Base-by-base conservation (phyloP, 140 eudicot species). In the Cichorium intybus region DNA sequence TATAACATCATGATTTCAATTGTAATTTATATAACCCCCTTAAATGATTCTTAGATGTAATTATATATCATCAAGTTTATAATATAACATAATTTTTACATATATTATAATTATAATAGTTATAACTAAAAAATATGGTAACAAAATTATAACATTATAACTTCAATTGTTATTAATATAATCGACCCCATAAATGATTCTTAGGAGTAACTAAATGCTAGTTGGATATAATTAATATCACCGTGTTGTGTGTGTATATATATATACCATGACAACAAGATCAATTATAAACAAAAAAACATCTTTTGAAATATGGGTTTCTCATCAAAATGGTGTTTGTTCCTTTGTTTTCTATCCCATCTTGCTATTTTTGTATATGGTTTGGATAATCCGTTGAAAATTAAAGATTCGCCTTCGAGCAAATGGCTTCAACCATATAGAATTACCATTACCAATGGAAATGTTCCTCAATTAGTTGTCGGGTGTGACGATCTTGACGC, bases 361-460 rank as follows among this genome's bases (percentile, higher is more conserved):
- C 41, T 34, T 34, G 41, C 12, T 6, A 9, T 34, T 0, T 34
- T 34, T 34, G 41, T 34, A 34, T 8, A 34, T 9, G 12, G 41
- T 34, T 34, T 34, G 0, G 41, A 34, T 34, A 34, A 12, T 34
- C 41, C 41, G 1, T 0, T 34, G 12, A 34, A 34, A 34, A 9
- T 1, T 12, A 34, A 34, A 34, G 12, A 1, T 11, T 27, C 20
- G 14, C 50, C 27, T 24, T 66, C 72, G 10, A 66, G 62, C 52
- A 66, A 66, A 53, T 66, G 63, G 72, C 53, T 66, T 10, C 52
- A 66, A 52, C 72, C 72, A 35, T 66, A 53, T 23, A 33, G 62
- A 66, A 11, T 66, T 24, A 66, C 72, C 23, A 66, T 66, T 14
- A 52, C 53, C 16, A 66, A 66, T 10, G 41, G 50, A 5, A 6